Evolutionary conservation across 805 yeast species (phyloP).

Genomic region (Cyberlindnera maritima): DNA sequence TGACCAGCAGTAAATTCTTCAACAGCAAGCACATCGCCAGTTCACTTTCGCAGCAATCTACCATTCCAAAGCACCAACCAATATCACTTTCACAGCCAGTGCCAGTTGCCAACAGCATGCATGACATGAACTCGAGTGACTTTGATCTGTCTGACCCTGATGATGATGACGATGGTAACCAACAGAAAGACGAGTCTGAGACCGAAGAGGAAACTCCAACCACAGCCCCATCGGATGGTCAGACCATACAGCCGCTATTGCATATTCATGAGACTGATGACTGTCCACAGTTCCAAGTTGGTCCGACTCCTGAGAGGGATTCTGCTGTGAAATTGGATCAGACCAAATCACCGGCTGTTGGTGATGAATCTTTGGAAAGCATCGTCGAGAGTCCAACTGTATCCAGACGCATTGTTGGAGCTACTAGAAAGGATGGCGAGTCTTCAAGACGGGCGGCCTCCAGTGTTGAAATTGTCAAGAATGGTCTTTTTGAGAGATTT

Average conservation of each 20-base stretch:
- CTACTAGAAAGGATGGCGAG: not conserved
- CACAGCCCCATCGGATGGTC: not conserved
- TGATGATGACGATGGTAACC: conserved; percentile 11
- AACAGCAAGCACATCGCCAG: not conserved
- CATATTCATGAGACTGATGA: not conserved
- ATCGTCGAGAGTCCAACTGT: conserved; percentile 8
- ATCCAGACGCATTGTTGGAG: conserved; percentile 1
- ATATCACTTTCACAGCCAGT: not conserved
- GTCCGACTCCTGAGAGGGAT: not conserved
- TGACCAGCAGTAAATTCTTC: conserved; percentile 20
- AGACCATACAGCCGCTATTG: not conserved
- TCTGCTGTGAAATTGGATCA: not conserved
- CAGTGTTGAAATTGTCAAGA: not conserved
- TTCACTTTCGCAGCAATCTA: not conserved
- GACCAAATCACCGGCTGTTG: not conserved
- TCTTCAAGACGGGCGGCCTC: not conserved
- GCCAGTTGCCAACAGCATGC: not conserved
- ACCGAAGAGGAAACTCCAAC: not conserved
- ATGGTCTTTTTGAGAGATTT: conserved; percentile 16
- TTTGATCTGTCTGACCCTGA: conserved; percentile 29
- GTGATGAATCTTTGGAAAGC: conserved; percentile 5
- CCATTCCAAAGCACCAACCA: not conserved
- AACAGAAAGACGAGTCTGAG: not conserved
- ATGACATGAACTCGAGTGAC: conserved; percentile 23
- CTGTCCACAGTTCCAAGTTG: not conserved